These are phyloP conservation scores for Dispira parvispora DNA, from an alignment of 192 early-diverging fungal genomes.

Conservation along the genomic window DNA sequence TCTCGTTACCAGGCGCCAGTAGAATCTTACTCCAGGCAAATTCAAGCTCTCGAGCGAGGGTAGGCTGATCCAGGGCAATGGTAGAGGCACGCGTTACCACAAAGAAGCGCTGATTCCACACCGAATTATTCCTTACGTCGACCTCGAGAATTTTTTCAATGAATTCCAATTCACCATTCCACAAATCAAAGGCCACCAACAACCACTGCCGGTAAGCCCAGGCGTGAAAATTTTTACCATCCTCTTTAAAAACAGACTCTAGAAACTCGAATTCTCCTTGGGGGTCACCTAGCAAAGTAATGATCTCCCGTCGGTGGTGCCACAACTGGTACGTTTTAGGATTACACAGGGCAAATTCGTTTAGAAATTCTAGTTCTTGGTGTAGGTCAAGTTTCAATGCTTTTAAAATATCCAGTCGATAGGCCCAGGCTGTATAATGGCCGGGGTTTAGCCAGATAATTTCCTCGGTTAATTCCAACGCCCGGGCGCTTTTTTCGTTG, in stretches of 20 bases:
- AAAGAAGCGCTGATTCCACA: conserved; percentile 97
- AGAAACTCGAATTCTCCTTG: conserved; percentile 55
- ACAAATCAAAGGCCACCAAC: conserved; percentile 49
- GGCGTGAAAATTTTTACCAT: conserved; percentile 97
- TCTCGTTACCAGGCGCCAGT: conserved; percentile 76
- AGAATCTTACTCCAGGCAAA: conserved; percentile 51
- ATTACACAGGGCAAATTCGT: conserved; percentile 46
- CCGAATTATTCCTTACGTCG: conserved; percentile 95
- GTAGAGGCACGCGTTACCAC: conserved; percentile 24
- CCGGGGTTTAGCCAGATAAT: conserved; percentile 77
- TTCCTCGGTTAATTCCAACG: conserved; percentile 57
- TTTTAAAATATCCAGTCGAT: conserved; percentile 64
- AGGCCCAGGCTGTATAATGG: conserved; percentile 92
- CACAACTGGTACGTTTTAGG: conserved; percentile 96
- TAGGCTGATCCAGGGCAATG: conserved; percentile 24
- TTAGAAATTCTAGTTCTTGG: conserved; percentile 62
- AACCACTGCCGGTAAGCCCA: conserved; percentile 98
- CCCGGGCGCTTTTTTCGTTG: conserved; percentile 66
- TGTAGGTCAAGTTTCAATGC: conserved; percentile 44
- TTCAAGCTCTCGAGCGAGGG: conserved; percentile 36
- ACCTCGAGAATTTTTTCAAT: conserved; percentile 48
- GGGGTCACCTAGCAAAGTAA: conserved; percentile 15
- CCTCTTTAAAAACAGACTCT: conserved; percentile 44
- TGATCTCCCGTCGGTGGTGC: conserved; percentile 68
- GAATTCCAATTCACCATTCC: conserved; percentile 63